A percentile compares a stretch with the other conserved stretches of the same genome.
Evolutionary conservation across 192 early-diverging fungal genomes (phyloP).

Genomic region (Linnemannia hyalina): DNA sequence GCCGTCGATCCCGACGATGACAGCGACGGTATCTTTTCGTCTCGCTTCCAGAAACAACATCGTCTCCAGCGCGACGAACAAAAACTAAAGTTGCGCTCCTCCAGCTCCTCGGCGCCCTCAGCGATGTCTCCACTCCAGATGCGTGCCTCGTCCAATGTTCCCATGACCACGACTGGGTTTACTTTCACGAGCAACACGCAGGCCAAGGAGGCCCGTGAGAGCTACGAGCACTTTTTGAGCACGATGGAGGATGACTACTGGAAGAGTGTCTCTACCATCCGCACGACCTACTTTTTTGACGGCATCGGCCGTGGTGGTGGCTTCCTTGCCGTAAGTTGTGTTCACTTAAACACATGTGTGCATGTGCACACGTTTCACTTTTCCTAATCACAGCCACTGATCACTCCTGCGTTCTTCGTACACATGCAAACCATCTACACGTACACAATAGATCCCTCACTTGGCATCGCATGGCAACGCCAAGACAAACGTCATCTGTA

Average conservation of each 20-base stretch:
- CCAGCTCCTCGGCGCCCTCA: slow-evolving; percentile 32
- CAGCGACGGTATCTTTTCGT: slow-evolving; percentile 17
- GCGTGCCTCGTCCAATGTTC: not conserved
- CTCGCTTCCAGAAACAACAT: slow-evolving; percentile 12
- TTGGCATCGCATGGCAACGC: slow-evolving; percentile 40
- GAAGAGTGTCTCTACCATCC: slow-evolving; percentile 54
- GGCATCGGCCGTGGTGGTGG: slow-evolving; percentile 55
- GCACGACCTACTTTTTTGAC: slow-evolving; percentile 55
- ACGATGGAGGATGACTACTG: slow-evolving; percentile 48
- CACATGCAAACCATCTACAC: not conserved
- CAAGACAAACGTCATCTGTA: slow-evolving; percentile 32
- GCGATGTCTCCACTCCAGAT: slow-evolving; percentile 31
- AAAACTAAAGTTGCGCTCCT: not conserved
- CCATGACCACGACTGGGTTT: slow-evolving; percentile 18
- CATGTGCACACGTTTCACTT: not conserved
- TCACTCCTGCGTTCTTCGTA: not conserved
- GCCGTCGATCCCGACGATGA: not conserved
- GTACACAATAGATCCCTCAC: slow-evolving; percentile 25
- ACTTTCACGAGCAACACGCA: slow-evolving; percentile 41
- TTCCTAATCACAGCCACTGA: not conserved
- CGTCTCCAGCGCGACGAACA: not conserved
- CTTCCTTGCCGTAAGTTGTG: slow-evolving; percentile 38
- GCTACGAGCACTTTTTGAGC: slow-evolving; percentile 41
- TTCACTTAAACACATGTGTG: not conserved
- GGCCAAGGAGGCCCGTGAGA: slow-evolving; percentile 29